Conservation (phyloP, 331 rosid genomes). For the Pyracantha coccinea region DNA sequence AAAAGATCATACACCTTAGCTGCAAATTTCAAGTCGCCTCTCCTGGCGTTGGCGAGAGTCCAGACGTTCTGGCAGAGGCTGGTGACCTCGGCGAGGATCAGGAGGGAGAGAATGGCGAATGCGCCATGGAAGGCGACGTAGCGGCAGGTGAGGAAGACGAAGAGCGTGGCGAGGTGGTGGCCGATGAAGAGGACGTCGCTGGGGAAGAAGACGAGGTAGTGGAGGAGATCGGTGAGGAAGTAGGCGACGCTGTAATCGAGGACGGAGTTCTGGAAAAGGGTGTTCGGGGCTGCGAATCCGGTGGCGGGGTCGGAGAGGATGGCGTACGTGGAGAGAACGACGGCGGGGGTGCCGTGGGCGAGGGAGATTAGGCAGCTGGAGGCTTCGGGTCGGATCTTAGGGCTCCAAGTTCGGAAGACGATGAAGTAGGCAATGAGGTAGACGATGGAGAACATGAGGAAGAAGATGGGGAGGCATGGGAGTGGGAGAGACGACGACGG, state of each 20-base stretch:
- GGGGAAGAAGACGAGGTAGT: conserved; percentile 65
- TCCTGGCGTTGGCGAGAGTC: conserved; percentile 66
- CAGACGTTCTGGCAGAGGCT: conserved; percentile 80
- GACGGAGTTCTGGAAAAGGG: conserved; percentile 42
- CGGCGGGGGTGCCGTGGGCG: conserved; percentile 86
- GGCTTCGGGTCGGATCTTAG: conserved; percentile 81
- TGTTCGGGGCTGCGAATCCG: conserved; percentile 54
- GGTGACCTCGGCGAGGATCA: conserved; percentile 72
- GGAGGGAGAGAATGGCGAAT: conserved; percentile 44
- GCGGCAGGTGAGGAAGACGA: conserved; percentile 88
- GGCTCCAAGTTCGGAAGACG: conserved; percentile 54
- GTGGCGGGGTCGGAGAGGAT: conserved; percentile 27
- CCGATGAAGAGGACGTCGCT: conserved; percentile 70
- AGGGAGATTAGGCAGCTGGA: conserved; percentile 71
- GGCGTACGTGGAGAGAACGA: conserved; percentile 37
- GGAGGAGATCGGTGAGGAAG: conserved; percentile 69
- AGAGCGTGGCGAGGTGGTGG: conserved; percentile 82
- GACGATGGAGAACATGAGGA: conserved; percentile 34
- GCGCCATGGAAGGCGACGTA: conserved; percentile 61
- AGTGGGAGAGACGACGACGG: neutral
- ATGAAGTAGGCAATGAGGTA: conserved; percentile 54
- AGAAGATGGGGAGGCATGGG: conserved; percentile 31
- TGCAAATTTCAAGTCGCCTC: conserved; percentile 39
- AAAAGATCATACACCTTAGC: conserved; percentile 30
- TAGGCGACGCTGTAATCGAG: conserved; percentile 89